Base-by-base conservation (phyloP, 768 basidiomycete genomes). In the Boletus sp. region DNA sequence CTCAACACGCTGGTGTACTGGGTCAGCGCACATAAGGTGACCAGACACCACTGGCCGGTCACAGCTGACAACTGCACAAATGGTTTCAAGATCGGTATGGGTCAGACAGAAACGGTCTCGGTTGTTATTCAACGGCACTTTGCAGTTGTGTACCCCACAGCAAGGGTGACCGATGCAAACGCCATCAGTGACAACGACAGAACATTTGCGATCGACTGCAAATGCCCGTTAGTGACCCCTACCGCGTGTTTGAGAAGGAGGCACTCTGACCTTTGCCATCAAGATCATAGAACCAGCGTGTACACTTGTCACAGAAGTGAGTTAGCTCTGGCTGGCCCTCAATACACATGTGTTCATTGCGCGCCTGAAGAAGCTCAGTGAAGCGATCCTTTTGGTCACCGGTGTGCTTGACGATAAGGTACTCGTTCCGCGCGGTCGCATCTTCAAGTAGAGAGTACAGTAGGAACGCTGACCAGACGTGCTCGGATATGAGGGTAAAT, bases 151-250 rank as follows among this genome's bases (percentile, higher is more conserved):
- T 1, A 0, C 0, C 0, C 47, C 14, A 9, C 60, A 61, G 29
- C 58, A 59, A 0, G 54, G 54, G 18, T 58, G 60, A 1, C 57
- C 39, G 10, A 60, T 56, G n/a, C 54, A 53, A 0, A 62, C 1
- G 1, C 58, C 44, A 14, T 59, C 57, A 0, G 47, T 59, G 0
- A 61, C 28, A 0, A 61, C 47, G 9, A 48, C 60, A 2, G 37
- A 39, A 6, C 6, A 14, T 17, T 39, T 39, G 14, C 5, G 37
- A 39, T 39, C 37, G 6, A 39, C 37, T 39, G 37, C 5, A 17
- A 6, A 9, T 39, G 37, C 6, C 37, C 37, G 9, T 39, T 5
- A 39, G 9, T 24, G 24, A 24, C 24, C 24, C 24, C 24, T 24
- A 24, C 24, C 24, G 24, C 24, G 3, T 24, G 24, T 24, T 24